These are phyloP conservation scores for Amylocystis lapponica DNA, from an alignment of 768 basidiomycete genomes.

Conservation along the genomic window DNA sequence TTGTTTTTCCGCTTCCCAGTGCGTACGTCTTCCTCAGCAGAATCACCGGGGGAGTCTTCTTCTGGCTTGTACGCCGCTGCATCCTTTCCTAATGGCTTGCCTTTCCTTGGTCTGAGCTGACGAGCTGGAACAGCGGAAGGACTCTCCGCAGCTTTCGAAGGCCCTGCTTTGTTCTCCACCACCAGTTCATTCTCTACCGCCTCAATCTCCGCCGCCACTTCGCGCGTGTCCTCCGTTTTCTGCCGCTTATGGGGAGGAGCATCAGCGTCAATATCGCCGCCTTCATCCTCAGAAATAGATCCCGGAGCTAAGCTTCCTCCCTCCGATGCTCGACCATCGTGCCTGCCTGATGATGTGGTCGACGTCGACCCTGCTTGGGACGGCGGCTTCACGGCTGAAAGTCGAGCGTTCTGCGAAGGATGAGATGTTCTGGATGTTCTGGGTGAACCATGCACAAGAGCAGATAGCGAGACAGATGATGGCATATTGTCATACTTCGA, in stretches of 20 bases:
- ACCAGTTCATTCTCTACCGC: not conserved
- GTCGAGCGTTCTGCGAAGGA: not conserved
- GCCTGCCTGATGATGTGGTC: no score
- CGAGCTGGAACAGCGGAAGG: constrained; percentile 1
- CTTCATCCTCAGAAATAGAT: no score
- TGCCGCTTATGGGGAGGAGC: not conserved
- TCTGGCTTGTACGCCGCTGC: constrained; percentile 34
- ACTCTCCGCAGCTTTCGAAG: not conserved
- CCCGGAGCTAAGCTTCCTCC: no score
- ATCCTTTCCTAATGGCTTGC: constrained; percentile 30
- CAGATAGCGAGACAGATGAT: not conserved
- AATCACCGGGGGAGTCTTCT: constrained; percentile 20
- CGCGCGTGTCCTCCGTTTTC: not conserved
- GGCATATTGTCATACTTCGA: not conserved
- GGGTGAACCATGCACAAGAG: constrained; percentile 6
- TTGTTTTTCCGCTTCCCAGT: no score
- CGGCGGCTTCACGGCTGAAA: constrained; percentile 17
- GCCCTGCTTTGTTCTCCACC: not conserved
- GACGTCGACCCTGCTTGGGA: not conserved
- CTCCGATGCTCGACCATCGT: no score
- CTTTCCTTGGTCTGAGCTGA: constrained; percentile 9
- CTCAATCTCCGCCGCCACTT: not conserved
- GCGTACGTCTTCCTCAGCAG: constrained; percentile 25
- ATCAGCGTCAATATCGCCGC: no score
- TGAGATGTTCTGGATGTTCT: constrained; percentile 6